Evolutionary conservation across 228 moss, liverwort and hornwort genomes (phyloP).

Genomic region (Sphagnum fallax): DNA sequence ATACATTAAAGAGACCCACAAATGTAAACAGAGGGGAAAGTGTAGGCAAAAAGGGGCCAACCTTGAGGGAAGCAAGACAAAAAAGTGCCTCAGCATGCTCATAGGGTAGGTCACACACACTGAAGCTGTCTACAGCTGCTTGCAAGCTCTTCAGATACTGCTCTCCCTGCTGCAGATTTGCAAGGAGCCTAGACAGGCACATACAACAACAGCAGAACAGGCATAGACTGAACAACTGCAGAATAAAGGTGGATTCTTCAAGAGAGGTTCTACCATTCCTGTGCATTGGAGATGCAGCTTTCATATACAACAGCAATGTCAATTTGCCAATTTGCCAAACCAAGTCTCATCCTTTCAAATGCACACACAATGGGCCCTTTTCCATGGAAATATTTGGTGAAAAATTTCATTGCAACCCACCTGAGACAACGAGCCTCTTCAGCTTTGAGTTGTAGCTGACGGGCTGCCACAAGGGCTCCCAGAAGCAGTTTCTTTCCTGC

Average conservation of each 20-base stretch:
- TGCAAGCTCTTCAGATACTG: constrained; percentile 12
- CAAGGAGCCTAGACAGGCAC: constrained; percentile 3
- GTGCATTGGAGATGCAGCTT: too few relatives aligned
- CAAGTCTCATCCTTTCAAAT: too few relatives aligned
- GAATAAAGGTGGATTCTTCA: neutral
- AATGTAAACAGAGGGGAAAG: neutral
- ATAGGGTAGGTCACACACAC: constrained; percentile 6
- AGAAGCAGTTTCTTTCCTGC: constrained; percentile 12
- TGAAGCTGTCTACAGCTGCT: constrained; percentile 14
- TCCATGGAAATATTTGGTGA: too few relatives aligned
- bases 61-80: constrained; percentile 8
- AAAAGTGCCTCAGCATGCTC: constrained; percentile 17
- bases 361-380: too few relatives aligned
- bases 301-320: too few relatives aligned
- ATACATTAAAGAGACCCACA: too few relatives aligned
- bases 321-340: too few relatives aligned
- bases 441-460: constrained; percentile 13
- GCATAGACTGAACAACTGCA: neutral
- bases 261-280: too few relatives aligned
- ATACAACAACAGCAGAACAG: neutral
- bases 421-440: constrained; percentile 20
- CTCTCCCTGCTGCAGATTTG: constrained; percentile 11
- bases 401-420: neutral
- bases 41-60: neutral
- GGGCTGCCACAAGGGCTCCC: constrained; percentile 13